phyloP scores from a whole-genome alignment of 2,329 filamentous ascomycete genomes.

The Alternaria alternata region DNA sequence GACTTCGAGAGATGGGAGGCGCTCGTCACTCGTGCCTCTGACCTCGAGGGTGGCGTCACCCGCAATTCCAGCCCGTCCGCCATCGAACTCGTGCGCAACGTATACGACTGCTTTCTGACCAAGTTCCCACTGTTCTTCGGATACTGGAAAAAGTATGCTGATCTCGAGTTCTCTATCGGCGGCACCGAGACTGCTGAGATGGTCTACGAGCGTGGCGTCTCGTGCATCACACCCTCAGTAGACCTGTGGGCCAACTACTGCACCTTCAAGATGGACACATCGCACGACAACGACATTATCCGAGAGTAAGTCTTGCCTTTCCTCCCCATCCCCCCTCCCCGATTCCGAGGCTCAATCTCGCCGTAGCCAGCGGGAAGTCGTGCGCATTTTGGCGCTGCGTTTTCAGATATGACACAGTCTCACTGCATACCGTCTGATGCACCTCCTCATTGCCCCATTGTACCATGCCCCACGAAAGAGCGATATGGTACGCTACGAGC shows the following conservation, averaged over 20 bases:
- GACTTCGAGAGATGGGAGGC: slow-evolving; percentile 97
- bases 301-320: slow-evolving; percentile 89
- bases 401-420: slow-evolving; percentile 31
- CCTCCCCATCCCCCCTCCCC: slow-evolving; percentile 27
- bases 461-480: slow-evolving; percentile 24
- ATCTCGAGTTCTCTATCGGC: slow-evolving; percentile 95
- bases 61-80: slow-evolving; percentile 96
- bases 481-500: slow-evolving; percentile 13
- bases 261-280: slow-evolving; percentile 96
- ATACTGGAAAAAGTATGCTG: slow-evolving; percentile 99
- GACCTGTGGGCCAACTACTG: slow-evolving; percentile 98
- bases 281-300: slow-evolving; percentile 91
- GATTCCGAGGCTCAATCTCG: slow-evolving; percentile 38
- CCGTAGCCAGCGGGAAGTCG: slow-evolving; percentile 33
- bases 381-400: slow-evolving; percentile 21
- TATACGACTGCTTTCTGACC: slow-evolving; percentile 90
- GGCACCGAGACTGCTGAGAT: slow-evolving; percentile 97
- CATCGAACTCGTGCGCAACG: slow-evolving; percentile 83
- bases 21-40: slow-evolving; percentile 81
- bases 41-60: slow-evolving; percentile 90
- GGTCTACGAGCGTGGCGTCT: slow-evolving; percentile 96
- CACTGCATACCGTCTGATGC: slow-evolving; percentile 36
- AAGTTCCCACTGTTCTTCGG: slow-evolving; percentile 97
- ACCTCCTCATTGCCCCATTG: slow-evolving; percentile 52
- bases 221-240: slow-evolving; percentile 90